Conservation (phyloP, 2,329 filamentous ascomycete genomes). For the Alternaria arbusti region DNA sequence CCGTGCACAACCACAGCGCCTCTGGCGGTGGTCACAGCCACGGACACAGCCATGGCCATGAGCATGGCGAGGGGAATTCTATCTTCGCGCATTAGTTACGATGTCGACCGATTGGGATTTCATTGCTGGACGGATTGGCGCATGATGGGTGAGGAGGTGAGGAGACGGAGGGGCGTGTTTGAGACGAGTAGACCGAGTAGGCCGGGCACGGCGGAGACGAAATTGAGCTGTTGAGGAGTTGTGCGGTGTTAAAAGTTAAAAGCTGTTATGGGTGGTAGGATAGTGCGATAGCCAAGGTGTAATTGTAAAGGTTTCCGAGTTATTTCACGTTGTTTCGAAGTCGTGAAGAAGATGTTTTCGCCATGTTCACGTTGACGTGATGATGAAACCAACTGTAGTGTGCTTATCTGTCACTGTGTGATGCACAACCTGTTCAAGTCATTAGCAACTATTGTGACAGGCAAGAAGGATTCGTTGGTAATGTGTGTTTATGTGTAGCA, state of each 20-base stretch:
- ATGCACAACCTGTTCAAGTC: background rate
- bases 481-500: background rate
- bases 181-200: background rate
- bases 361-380: no score
- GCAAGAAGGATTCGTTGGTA: no score
- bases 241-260: background rate
- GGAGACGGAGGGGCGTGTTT: background rate
- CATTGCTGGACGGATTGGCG: background rate
- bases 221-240: background rate
- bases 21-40: background rate
- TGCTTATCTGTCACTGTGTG: no score
- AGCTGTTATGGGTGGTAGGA: background rate
- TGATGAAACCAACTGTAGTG: background rate
- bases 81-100: slow-evolving; percentile 1
- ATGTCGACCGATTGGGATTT: background rate
- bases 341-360: no score
- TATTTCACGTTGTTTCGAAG: no score
- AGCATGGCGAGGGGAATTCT: slow-evolving; percentile 13
- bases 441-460: background rate
- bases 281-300: background rate
- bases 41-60: background rate
- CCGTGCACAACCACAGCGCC: slow-evolving; percentile 20
- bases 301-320: background rate
- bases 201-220: background rate
- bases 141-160: background rate